Evolutionary conservation across 306 rosid genomes (phyloP).

Genomic region (Quercus agrifolia): DNA sequence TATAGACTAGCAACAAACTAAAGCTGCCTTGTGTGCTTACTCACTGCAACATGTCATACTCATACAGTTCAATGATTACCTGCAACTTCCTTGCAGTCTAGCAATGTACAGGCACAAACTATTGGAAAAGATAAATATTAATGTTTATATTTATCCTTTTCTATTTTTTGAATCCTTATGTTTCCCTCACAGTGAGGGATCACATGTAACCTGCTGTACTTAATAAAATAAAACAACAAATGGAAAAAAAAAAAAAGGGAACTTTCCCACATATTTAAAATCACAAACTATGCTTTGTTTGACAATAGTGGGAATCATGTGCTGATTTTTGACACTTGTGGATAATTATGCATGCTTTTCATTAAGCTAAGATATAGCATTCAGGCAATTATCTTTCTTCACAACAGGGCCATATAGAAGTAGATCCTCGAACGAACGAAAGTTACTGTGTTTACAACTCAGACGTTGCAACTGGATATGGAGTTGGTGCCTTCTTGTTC

Average conservation of each 20-base stretch:
- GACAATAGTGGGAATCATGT: neutral
- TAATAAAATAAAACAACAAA: too few species aligned
- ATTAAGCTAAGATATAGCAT: neutral
- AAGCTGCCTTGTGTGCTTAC: neutral
- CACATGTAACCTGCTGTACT: too few species aligned
- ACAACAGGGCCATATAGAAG: slow-evolving; percentile 54
- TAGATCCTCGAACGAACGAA: slow-evolving; percentile 37
- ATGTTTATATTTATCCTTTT: too few species aligned
- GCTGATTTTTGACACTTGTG: neutral
- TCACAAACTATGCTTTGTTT: neutral
- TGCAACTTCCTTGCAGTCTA: neutral
- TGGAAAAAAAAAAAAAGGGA: too few species aligned
- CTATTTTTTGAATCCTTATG: too few species aligned
- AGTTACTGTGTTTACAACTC: slow-evolving; percentile 84
- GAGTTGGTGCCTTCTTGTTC: slow-evolving; percentile 80
- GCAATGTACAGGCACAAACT: neutral
- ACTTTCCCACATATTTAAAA: too few species aligned
- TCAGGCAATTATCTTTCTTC: neutral
- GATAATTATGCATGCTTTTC: neutral
- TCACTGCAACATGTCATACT: neutral
- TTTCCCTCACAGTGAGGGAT: too few species aligned
- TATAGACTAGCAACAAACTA: neutral
- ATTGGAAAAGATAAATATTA: neutral
- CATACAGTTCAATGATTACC: neutral
- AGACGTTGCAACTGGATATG: slow-evolving; percentile 93